Evolutionary conservation across 371 early-diverging fungal species (phyloP), one percentile per base, ranked within the genome.

Genomic region (Quaeritorhiza haematococci): DNA sequence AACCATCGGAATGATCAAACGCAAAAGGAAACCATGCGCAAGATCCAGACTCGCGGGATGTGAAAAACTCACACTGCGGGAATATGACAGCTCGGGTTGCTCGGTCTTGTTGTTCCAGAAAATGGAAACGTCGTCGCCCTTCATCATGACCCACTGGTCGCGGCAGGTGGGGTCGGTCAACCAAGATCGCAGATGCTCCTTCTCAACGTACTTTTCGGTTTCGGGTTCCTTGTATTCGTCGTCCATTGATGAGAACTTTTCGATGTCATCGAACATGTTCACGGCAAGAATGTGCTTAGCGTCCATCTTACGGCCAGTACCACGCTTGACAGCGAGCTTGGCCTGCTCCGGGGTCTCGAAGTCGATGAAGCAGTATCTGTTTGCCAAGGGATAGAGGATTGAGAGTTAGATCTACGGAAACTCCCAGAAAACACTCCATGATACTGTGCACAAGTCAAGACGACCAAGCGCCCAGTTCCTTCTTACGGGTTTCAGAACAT

Each of bases 31-130:
- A n/a, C n/a, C n/a, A n/a, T n/a, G n/a, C n/a, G n/a, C n/a, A n/a
- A n/a, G n/a, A n/a, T n/a, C n/a, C n/a, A n/a, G n/a, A n/a, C n/a
- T n/a, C n/a, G n/a, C n/a, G n/a, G n/a, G 32, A 27, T 35, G 3
- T 2, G 29, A 15, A 24, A 15, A 3, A 59, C 80, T 73, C 68
- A 84, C 85, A 3, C 69, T 57, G 50, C 93, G 81, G 42, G 72
- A 68, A 67, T 88, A 77, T 4, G 84, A 87, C 44, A 84, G 73
- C 53, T 96, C 95, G 1, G 93, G 89, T 30, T 82, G 64, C 53
- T 93, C 92, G 32, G 75, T 72, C 73, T 91, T 87, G 75, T 88
- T 89, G 82, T 94, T 93, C 92, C 92, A 94, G 68, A 79, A 87
- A 53, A 96, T 82, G 54, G 74, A 68, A 43, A 92, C 87, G 44